phyloP scores from a whole-genome alignment of 441 rosid genomes.

The Flueggea neowawraea region DNA sequence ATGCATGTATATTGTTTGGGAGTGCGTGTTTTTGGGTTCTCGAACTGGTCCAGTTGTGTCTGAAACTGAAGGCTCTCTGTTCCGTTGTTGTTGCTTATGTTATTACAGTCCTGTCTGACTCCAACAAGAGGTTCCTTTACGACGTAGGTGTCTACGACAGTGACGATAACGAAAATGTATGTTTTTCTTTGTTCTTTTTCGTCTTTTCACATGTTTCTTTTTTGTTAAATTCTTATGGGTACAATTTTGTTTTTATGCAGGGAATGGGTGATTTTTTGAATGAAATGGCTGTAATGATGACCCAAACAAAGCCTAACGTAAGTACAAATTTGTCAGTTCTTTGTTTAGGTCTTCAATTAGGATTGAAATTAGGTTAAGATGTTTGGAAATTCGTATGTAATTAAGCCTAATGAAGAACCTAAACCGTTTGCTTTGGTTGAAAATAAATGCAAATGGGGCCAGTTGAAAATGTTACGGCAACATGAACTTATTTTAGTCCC shows the following conservation, averaged over 20 bases:
- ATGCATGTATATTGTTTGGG: too few species aligned
- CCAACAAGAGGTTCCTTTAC: constrained; percentile 77
- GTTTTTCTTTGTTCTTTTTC: not conserved
- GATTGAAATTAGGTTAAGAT: too few species aligned
- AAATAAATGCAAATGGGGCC: too few species aligned
- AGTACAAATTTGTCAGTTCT: constrained; percentile 15
- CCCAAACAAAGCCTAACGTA: constrained; percentile 63
- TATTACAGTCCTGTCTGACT: constrained; percentile 64
- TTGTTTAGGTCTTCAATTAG: not conserved
- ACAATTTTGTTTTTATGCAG: constrained; percentile 24
- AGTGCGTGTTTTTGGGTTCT: too few species aligned
- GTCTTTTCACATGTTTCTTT: not conserved
- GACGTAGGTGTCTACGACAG: constrained; percentile 75
- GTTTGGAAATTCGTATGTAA: too few species aligned
- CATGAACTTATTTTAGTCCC: too few species aligned
- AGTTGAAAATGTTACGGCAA: too few species aligned
- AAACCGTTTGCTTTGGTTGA: too few species aligned
- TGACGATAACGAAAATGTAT: constrained; percentile 74
- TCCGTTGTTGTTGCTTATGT: too few species aligned
- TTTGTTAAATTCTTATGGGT: too few species aligned
- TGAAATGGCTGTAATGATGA: constrained; percentile 88
- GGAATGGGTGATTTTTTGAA: constrained; percentile 90
- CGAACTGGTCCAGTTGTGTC: not conserved
- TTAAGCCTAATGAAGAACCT: too few species aligned
- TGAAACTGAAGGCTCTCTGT: not conserved